These are phyloP conservation scores for Phaeosphaeria sp. DNA, from an alignment of 2,329 filamentous ascomycete genomes.

Conservation along the genomic window DNA sequence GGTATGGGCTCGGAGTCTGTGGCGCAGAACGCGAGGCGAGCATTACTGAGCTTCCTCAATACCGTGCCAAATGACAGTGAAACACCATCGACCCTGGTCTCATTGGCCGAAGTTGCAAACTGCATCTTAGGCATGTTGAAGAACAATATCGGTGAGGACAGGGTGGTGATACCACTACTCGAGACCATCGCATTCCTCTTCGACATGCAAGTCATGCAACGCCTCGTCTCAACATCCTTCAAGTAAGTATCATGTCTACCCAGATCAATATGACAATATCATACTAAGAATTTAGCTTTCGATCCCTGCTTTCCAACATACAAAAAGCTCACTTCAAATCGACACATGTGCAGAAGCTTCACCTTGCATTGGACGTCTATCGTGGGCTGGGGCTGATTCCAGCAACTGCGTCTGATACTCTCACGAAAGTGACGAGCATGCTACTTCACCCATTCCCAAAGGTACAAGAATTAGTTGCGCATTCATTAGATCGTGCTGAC, in stretches of 20 bases:
- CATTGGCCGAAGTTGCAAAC: conserved; percentile 31
- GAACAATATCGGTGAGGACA: conserved; percentile 61
- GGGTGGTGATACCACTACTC: conserved; percentile 75
- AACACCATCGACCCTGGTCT: conserved; percentile 16
- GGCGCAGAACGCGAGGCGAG: conserved; percentile 71
- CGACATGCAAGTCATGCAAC: conserved; percentile 53
- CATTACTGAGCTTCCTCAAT: conserved; percentile 59
- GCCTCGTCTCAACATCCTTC: conserved; percentile 54
- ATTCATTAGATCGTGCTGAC: conserved; percentile 4
- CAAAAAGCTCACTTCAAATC: conserved; percentile 86
- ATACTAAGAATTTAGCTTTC: conserved; percentile 48
- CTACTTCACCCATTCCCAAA: conserved; percentile 83
- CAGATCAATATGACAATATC: background rate
- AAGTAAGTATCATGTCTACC: conserved; percentile 52
- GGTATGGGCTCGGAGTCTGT: conserved; percentile 80
- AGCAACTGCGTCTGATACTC: conserved; percentile 61
- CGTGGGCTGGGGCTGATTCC: conserved; percentile 67
- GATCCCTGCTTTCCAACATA: conserved; percentile 70
- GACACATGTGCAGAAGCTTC: conserved; percentile 79
- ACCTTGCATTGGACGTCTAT: conserved; percentile 82
- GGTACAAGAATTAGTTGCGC: conserved; percentile 51
- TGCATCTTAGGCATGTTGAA: conserved; percentile 40
- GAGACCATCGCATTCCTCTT: conserved; percentile 77
- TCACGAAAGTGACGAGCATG: conserved; percentile 74
- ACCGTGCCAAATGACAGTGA: conserved; percentile 21